Conservation (phyloP, 305 asterid genomes). For the Plantago rigida region DNA sequence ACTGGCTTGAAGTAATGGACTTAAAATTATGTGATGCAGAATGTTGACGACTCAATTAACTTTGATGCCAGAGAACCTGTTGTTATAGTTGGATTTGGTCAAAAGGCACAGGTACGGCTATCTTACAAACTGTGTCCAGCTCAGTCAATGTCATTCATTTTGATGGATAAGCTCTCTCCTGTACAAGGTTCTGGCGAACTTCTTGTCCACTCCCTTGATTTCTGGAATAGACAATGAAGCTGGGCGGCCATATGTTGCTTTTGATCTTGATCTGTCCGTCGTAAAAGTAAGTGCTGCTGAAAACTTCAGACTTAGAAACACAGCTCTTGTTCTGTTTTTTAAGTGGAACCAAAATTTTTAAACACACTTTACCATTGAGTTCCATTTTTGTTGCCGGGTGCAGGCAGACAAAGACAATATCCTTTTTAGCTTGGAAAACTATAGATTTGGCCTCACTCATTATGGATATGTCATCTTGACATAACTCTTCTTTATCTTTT, state of each 20-base stretch:
- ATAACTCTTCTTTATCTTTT: background rate
- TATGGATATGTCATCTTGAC: background rate
- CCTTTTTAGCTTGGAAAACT: background rate
- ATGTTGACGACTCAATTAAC: constrained; percentile 48
- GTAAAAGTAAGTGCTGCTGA: constrained; percentile 58
- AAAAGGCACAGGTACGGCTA: constrained; percentile 77
- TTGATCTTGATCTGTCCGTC: constrained; percentile 84
- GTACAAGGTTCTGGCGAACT: constrained; percentile 85
- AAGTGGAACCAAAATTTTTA: background rate
- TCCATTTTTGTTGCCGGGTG: background rate
- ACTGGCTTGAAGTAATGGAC: constrained; percentile 22
- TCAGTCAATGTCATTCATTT: constrained; percentile 21
- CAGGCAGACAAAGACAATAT: background rate
- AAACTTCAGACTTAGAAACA: constrained; percentile 7
- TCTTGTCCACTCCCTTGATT: constrained; percentile 77
- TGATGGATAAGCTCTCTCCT: constrained; percentile 26
- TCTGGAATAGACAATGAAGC: constrained; percentile 60
- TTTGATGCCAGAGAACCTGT: constrained; percentile 76
- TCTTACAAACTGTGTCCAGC: constrained; percentile 10
- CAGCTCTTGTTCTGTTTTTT: background rate
- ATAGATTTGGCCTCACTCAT: background rate
- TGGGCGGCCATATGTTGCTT: constrained; percentile 82
- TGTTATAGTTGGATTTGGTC: constrained; percentile 93
- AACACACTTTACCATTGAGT: background rate
- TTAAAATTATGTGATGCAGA: constrained; percentile 40